A percentile compares a stretch with the other conserved stretches of the same genome.
Evolutionary conservation across 164 flowering plant species (phyloP).

Genomic region (Annona cherimola): DNA sequence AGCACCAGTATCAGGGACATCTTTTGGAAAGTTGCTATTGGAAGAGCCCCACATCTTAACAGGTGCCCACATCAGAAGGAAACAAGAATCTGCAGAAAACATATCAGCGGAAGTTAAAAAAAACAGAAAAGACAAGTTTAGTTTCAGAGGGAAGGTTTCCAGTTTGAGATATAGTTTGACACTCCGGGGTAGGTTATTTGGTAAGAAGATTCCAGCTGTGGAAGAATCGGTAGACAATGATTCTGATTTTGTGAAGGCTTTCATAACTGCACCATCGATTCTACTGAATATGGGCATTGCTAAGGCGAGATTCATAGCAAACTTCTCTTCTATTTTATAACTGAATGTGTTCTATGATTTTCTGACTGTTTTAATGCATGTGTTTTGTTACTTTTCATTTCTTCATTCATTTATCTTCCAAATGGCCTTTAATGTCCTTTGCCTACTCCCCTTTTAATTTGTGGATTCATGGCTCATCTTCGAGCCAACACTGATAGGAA

Average conservation of each 20-base stretch:
- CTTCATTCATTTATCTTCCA: not conserved
- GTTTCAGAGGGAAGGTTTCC: slow-evolving; percentile 68
- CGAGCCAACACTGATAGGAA: not conserved
- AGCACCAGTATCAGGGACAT: slow-evolving; percentile 87
- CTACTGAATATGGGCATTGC: slow-evolving; percentile 38
- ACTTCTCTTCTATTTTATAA: not conserved
- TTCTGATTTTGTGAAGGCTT: slow-evolving; percentile 36
- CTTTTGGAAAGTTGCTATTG: slow-evolving; percentile 86
- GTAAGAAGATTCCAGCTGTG: slow-evolving; percentile 57
- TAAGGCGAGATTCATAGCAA: slow-evolving; percentile 35
- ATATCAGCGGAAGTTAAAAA: slow-evolving; percentile 35
- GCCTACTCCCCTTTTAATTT: not conserved
- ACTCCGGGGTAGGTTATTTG: slow-evolving; percentile 64
- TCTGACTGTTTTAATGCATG: not conserved
- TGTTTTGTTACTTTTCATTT: not conserved
- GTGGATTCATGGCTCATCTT: not conserved
- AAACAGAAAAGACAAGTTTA: slow-evolving; percentile 57
- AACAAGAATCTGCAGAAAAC: slow-evolving; percentile 60
- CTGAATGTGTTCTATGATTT: not conserved
- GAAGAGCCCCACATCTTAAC: slow-evolving; percentile 76
- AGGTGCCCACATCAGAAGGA: slow-evolving; percentile 81
- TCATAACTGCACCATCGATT: slow-evolving; percentile 51
- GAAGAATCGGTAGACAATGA: slow-evolving; percentile 29
- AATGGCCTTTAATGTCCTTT: not conserved
- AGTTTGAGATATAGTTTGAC: slow-evolving; percentile 55